Base-by-base conservation (phyloP, 1,139 yeast genomes). In the Arxiozyma heterogenica region DNA sequence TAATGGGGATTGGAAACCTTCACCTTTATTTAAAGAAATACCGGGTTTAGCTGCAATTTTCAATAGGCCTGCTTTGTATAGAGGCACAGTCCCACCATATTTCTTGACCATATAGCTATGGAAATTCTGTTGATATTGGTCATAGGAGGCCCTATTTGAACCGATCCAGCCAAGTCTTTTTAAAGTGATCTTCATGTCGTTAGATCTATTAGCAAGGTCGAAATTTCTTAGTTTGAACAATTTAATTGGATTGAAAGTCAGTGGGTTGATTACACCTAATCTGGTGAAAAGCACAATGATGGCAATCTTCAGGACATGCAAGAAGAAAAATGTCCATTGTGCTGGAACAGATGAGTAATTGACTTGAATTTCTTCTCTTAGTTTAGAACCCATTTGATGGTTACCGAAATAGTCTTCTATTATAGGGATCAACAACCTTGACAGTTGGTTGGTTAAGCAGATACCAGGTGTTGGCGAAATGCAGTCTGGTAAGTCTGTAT, bases 381-480 rank as follows among this genome's bases (percentile, higher is more conserved):
- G 72, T 27, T 74, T 74, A 9, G 63, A 64, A 5, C 83, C 82
- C 51, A 80, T 58, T 4, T 64, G 65, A 1, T 67, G 67, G 52
- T 71, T 65, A 22, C 74, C 77, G 47, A 69, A 62, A 25, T 60
- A 53, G 3, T 52, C 59, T 12, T 79, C 75, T 7, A 76, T 51
- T 44, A 59, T 59, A 12, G 66, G 66, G 30, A 76, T 71, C 23
- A 75, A 59, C 12, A 68, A 39, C 59, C 72, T 70, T 44, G 82
- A 73, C 30, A 82, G 59, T 61, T 83, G 81, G 64, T 83, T 83
- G n/a, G 95, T 85, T 56, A 89, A 75, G 60, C 93, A 85, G 55
- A 83, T 77, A 34, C 97, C 97, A 0, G 98, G 98, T 4, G 98
- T 91, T 51, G 97, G 97, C 46, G 91, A 81, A 55, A 89, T 75